Evolutionary conservation across 139 green algal species (phyloP), one percentile per base, ranked within the genome.

Genomic region (Chlorella sp.): DNA sequence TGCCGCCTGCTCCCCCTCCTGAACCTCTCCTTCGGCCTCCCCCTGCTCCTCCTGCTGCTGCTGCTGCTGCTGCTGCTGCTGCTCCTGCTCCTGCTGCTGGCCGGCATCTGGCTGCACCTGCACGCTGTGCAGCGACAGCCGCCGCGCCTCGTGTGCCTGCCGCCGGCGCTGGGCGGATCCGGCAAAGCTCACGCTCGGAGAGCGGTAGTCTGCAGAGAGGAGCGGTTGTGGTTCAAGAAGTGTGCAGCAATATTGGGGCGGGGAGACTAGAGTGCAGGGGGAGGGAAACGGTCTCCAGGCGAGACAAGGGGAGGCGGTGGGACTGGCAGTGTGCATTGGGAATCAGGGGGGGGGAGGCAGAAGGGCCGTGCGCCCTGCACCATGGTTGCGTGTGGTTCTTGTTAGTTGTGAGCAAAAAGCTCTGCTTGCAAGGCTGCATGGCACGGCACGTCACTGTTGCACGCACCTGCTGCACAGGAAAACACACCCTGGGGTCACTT

Each of bases 81-180:
- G 19, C 24, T 87, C 5, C 37, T 16, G 7, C 40, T 69, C 53
- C 83, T 64, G 83, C 61, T 32, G 57, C 83, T 39, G 48, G 60
- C 2, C 32, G 30, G 4, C 64, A 0, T 3, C 83, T 11, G 61
- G 83, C 28, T 60, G 22, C 9, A 39, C 30, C 36, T 87, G 83
- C 61, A 87, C 61, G 83, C 83, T 87, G 83, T 78, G 60, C 83
- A 87, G 61, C 61, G 83, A 87, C 83, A 87, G 83, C 36, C 83
- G 83, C 7, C 83, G 83, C 26, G 36, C 83, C 34, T 87, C 83
- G 30, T 42, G 61, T 37, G 60, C 82, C 82, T 53, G 16, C 61
- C 37, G 83, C 61, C 61, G 83, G 53, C 60, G 83, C 36, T 77
- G 61, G 1, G 61, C 61, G 0, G 83, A 60, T 1, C 36, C 61